These are phyloP conservation scores for Candida chauliodis DNA, from an alignment of 805 yeast genomes.

Conservation along the genomic window DNA sequence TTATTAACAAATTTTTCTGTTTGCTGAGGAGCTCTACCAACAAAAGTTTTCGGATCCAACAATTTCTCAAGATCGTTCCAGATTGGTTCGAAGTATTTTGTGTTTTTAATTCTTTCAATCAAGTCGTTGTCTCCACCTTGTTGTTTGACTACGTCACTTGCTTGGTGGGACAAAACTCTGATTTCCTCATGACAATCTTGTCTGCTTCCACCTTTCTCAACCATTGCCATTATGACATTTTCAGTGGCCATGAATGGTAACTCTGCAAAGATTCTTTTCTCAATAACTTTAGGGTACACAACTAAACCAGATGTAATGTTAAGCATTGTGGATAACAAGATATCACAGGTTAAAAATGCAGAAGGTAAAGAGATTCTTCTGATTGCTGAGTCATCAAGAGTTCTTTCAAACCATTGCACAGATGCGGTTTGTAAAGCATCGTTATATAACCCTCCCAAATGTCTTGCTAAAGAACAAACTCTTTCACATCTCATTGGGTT, in stretches of 20 bases:
- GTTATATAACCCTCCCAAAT: conserved; percentile 82
- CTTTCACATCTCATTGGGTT: conserved; percentile 99
- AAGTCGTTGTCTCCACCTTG: conserved; percentile 98
- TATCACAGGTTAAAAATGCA: conserved; percentile 95
- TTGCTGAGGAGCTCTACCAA: conserved; percentile 96
- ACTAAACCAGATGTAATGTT: conserved; percentile 95
- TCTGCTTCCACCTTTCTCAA: conserved; percentile 94
- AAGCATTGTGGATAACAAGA: conserved; percentile 79
- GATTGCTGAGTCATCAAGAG: conserved; percentile 96
- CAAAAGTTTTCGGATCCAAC: conserved; percentile 90
- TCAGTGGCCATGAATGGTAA: conserved; percentile 99
- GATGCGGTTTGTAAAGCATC: conserved; percentile 97
- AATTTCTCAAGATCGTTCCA: conserved; percentile 77
- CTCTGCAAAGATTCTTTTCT: conserved; percentile 90
- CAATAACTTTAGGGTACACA: conserved; percentile 97
- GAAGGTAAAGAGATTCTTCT: conserved; percentile 96
- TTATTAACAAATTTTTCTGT: conserved; percentile 85
- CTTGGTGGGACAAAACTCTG: conserved; percentile 95
- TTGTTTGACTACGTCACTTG: conserved; percentile 94
- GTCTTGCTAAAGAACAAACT: conserved; percentile 97
- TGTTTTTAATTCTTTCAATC: conserved; percentile 78
- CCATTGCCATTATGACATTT: conserved; percentile 99
- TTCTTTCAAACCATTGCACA: conserved; percentile 99
- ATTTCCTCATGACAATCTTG: conserved; percentile 98
- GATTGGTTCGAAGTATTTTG: conserved; percentile 82